Conservation (phyloP, 345 rosid species). For the Gossypium rotundifolium region DNA sequence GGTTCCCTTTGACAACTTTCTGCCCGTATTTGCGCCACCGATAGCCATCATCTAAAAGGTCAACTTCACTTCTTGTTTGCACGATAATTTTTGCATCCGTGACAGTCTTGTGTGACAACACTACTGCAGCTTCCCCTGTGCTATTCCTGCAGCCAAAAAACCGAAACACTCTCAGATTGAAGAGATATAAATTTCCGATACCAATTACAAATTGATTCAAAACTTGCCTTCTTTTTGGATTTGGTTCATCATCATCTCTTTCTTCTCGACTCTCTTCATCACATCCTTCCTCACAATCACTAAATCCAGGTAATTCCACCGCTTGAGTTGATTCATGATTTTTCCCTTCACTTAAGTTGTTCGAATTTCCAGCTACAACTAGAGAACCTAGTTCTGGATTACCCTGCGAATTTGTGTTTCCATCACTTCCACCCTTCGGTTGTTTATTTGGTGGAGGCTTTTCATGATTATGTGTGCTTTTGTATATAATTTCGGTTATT, state of each 20-base stretch:
- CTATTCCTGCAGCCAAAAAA: slow-evolving; percentile 41
- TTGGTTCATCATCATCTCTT: slow-evolving; percentile 50
- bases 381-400: slow-evolving; percentile 31
- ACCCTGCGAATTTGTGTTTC: slow-evolving; percentile 30
- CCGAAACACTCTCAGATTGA: not conserved
- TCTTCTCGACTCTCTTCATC: slow-evolving; percentile 34
- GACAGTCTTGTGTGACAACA: slow-evolving; percentile 62
- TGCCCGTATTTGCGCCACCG: slow-evolving; percentile 99
- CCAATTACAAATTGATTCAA: not conserved
- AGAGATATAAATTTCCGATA: not conserved
- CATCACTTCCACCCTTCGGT: slow-evolving; percentile 43
- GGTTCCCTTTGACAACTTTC: slow-evolving; percentile 97
- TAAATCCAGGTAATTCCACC: slow-evolving; percentile 25
- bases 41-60: slow-evolving; percentile 94
- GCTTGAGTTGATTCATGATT: slow-evolving; percentile 38
- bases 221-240: slow-evolving; percentile 67
- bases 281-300: slow-evolving; percentile 45
- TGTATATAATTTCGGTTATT: slow-evolving; percentile 86
- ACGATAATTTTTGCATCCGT: slow-evolving; percentile 81
- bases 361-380: slow-evolving; percentile 24
- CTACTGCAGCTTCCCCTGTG: slow-evolving; percentile 33
- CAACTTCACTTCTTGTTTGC: slow-evolving; percentile 99
- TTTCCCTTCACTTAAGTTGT: slow-evolving; percentile 26
- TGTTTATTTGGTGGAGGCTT: slow-evolving; percentile 62
- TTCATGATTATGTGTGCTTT: slow-evolving; percentile 86